Conservation (phyloP, 257 asterid genomes). For the Nicotiana attenuata region DNA sequence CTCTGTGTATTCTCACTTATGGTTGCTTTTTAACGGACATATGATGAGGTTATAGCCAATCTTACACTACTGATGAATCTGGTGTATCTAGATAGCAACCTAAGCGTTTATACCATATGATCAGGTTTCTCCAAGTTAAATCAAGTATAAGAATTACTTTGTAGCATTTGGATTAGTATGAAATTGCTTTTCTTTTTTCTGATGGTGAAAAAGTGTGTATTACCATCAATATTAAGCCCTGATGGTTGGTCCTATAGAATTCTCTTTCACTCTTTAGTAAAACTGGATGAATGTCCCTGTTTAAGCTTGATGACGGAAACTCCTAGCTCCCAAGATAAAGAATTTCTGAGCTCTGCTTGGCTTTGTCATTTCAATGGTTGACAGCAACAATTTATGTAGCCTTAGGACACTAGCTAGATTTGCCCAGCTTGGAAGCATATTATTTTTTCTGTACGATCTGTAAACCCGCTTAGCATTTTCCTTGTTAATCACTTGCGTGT, state of each 20-base stretch:
- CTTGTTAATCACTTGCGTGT: background rate
- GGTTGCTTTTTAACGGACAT: background rate
- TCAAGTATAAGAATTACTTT: background rate
- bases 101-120: slow-evolving; percentile 8
- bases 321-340: slow-evolving; percentile 1
- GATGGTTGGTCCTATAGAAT: background rate
- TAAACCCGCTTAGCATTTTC: background rate
- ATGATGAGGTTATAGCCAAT: slow-evolving; percentile 6
- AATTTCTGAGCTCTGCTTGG: background rate
- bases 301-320: slow-evolving; percentile 1
- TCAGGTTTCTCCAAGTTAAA: slow-evolving; percentile 8
- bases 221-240: slow-evolving; percentile 11
- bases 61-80: background rate
- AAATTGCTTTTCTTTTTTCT: background rate
- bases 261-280: background rate
- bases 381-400: background rate
- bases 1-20: background rate
- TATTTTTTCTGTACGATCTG: background rate
- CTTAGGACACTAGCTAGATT: background rate
- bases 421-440: background rate
- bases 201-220: background rate
- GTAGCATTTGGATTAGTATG: background rate
- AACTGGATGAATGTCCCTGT: background rate
- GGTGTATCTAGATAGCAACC: slow-evolving; percentile 7
- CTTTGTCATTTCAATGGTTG: background rate